Conservation (phyloP, 257 asterid genomes). For the Solanum arcanum region DNA sequence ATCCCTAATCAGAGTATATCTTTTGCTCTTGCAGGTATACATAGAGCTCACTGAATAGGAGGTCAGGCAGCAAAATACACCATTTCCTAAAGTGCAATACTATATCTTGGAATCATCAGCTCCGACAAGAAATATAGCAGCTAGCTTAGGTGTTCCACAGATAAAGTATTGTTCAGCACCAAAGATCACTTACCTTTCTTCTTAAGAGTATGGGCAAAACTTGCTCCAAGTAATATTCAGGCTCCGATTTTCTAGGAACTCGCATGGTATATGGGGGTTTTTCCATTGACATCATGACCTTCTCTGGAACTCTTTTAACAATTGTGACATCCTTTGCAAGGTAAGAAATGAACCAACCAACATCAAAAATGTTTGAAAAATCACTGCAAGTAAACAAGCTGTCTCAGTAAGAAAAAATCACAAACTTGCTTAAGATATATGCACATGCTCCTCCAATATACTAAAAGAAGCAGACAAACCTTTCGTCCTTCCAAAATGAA, state of each 20-base stretch:
- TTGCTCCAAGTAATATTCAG: conserved; percentile 93
- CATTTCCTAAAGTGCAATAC: not conserved
- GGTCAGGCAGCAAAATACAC: not conserved
- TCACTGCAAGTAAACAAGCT: conserved; percentile 54
- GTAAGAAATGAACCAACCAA: conserved; percentile 91
- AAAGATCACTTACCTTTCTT: conserved; percentile 71
- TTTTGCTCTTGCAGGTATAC: not conserved
- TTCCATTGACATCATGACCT: conserved; percentile 96
- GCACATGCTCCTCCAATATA: not conserved
- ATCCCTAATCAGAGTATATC: not conserved
- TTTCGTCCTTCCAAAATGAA: conserved; percentile 95
- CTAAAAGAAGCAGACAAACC: conserved; percentile 39
- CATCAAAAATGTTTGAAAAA: conserved; percentile 76
- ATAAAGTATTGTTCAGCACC: not conserved
- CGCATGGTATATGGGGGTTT: conserved; percentile 99
- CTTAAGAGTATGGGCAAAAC: conserved; percentile 83
- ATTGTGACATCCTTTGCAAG: conserved; percentile 83
- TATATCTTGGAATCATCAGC: not conserved
- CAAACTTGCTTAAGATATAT: not conserved
- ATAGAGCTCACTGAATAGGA: not conserved
- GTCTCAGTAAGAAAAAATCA: not conserved
- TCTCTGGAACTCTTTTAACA: conserved; percentile 88
- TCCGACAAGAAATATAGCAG: not conserved
- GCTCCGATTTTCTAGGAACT: conserved; percentile 94
- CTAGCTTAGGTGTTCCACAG: not conserved